Evolutionary conservation across 768 basidiomycete species (phyloP), one percentile per base, ranked within the genome.

Genomic region (Chalciporus piperatus): DNA sequence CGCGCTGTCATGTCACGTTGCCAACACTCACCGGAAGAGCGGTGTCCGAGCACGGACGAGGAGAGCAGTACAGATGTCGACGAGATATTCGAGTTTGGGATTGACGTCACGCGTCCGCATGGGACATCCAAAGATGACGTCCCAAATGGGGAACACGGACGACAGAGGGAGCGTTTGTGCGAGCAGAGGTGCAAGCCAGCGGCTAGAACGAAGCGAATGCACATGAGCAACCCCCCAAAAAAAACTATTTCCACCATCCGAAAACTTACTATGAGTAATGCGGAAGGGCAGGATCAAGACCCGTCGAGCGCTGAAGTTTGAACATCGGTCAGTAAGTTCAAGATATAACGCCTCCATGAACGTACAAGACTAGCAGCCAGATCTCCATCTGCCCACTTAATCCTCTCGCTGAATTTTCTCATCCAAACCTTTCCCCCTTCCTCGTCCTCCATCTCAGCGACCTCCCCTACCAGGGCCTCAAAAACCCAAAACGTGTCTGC

Each of bases 401-500:
- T 53, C 30, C 82, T 73, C 27, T 84, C 79, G 28, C 84, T 78
- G 35, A 92, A 71, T 52, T 74, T 80, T 45, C 70, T 75, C 71
- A 82, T 82, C 87, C 86, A 90, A 22, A 75, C 39, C 43, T 71
- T 76, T 7, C 78, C 80, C 14, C 78, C 79, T 25, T 84, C 83
- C 51, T 84, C 82, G 46, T 85, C 85, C 52, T 85, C 84, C n/a
- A 92, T 64, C 45, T 88, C 89, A 1, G 80, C 73, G 44, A 91
- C 80, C 60, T 91, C 89, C 23, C 83, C 81, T 0, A 89, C 71
- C 58, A 91, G 74, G 0, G 82, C 78, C 64, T 90, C 87, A 49
- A 91, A 86, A 5, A 90, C 60, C 89, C 89, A 92, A 64, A 92
- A 92, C 0, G 84, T 78, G 59, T 92, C 89, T 2, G 89, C 89